Percentiles rank a stretch among this genome's conserved stretches.
Conservation (phyloP, 2,329 filamentous ascomycete genomes). For the Dactylellina haptotyla region DNA sequence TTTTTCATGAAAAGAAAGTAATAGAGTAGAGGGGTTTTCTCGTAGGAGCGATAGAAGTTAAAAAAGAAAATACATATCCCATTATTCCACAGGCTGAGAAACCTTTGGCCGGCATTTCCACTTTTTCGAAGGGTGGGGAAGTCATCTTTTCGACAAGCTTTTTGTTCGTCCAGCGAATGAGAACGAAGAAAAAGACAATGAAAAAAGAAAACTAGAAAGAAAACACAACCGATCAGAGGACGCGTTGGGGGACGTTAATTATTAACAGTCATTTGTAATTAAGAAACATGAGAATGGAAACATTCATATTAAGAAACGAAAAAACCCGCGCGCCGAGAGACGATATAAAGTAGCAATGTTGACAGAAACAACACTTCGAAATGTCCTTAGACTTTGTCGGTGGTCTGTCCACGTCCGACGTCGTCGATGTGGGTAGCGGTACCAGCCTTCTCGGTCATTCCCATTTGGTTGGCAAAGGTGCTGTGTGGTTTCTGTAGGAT, state of each 20-base stretch:
- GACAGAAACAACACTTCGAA: slow-evolving; percentile 18
- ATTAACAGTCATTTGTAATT: slow-evolving; percentile 46
- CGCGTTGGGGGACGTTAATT: slow-evolving; percentile 41
- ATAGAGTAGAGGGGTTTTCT: slow-evolving; percentile 8
- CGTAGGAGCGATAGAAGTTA: slow-evolving; percentile 26
- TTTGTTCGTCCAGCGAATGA: slow-evolving; percentile 20
- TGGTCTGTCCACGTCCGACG: slow-evolving; percentile 30
- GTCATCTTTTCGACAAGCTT: slow-evolving; percentile 5
- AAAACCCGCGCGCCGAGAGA: slow-evolving; percentile 43
- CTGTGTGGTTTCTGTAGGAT: slow-evolving; percentile 33
- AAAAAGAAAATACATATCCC: slow-evolving; percentile 34
- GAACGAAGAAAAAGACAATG: slow-evolving; percentile 24
- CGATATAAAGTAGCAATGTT: slow-evolving; percentile 21
- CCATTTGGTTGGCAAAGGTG: slow-evolving; percentile 53
- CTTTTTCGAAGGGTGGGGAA: slow-evolving; percentile 7
- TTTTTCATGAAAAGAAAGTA: slow-evolving; percentile 34
- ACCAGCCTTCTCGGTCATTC: slow-evolving; percentile 53
- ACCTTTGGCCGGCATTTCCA: slow-evolving; percentile 3
- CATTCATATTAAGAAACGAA: slow-evolving; percentile 3
- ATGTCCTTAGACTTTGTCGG: slow-evolving; percentile 35
- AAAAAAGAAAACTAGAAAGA: slow-evolving; percentile 25
- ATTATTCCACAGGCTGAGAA: slow-evolving; percentile 28
- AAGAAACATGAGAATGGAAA: slow-evolving; percentile 36
- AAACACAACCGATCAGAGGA: slow-evolving; percentile 23
- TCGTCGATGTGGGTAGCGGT: slow-evolving; percentile 52